Percentiles rank a stretch among this genome's conserved stretches.
Conservation (phyloP, 2,329 filamentous ascomycete species). For the Boeremia lycopersici region DNA sequence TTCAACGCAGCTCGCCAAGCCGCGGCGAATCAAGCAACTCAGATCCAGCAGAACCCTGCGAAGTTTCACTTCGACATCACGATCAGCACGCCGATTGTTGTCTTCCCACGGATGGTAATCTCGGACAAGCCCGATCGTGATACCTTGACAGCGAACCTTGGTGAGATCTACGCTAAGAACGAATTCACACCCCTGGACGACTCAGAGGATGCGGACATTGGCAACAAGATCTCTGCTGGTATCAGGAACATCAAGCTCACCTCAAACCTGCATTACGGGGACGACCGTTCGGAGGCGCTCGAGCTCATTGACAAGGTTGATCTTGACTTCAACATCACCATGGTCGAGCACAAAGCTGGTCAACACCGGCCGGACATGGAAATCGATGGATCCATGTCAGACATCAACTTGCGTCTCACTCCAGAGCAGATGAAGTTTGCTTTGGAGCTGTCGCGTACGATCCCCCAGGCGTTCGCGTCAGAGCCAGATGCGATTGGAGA, state of each 20-base stretch:
- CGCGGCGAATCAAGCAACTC: conserved; percentile 89
- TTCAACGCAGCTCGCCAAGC: conserved; percentile 97
- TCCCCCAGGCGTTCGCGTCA: conserved; percentile 83
- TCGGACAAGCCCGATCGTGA: conserved; percentile 76
- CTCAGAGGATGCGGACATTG: conserved; percentile 71
- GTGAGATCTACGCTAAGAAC: conserved; percentile 97
- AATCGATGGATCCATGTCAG: conserved; percentile 88
- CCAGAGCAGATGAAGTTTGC: conserved; percentile 91
- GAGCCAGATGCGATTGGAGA: conserved; percentile 72
- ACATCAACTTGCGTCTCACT: conserved; percentile 87
- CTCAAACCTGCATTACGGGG: conserved; percentile 82
- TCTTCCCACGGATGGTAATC: conserved; percentile 82
- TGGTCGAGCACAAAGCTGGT: conserved; percentile 81
- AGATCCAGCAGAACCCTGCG: conserved; percentile 87
- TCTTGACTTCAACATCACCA: conserved; percentile 87
- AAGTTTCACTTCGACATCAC: conserved; percentile 94
- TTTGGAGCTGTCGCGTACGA: conserved; percentile 82
- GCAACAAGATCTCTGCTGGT: conserved; percentile 88
- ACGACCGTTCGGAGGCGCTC: conserved; percentile 77
- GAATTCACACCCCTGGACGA: conserved; percentile 86
- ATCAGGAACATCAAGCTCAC: conserved; percentile 92
- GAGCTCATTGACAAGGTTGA: conserved; percentile 98
- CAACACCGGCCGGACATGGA: conserved; percentile 86
- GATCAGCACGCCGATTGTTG: conserved; percentile 92
- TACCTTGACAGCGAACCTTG: conserved; percentile 87